Base-by-base conservation (phyloP, 257 asterid species). In the Catharanthus roseus region DNA sequence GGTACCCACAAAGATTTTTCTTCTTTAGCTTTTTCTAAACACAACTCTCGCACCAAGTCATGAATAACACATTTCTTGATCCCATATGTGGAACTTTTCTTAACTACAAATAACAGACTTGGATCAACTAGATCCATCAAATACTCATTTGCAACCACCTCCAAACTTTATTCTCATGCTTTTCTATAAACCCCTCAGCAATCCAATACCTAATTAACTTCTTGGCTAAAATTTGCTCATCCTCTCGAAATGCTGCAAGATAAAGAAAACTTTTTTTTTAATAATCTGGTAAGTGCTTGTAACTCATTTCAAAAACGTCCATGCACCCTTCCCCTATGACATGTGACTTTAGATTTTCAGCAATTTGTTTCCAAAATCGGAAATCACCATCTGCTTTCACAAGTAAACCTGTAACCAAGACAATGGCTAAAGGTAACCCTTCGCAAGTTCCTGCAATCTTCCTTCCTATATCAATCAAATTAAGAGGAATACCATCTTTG, bases 251-350 rank as follows among this genome's bases (percentile, higher is more conserved):
- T 24, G 49, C 44, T 41, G 61, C 73, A 21, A 47, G 38, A 75
- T 75, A 75, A 47, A 75, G 74, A 38, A 68, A 75, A 28, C 78
- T 68, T 5, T 65, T 64, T 24, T 57, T 74, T 54, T 67, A 34
- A 38, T 38, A 38, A 38, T 3, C 42, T 0, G 79, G 75, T 64
- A 75, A 68, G 26, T 19, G 67, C n/a, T 33, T 65, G 50, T 61
- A 68, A 42, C 66, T 61, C 8, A 47, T 29, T 3, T 67, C 56
- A 26, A 71, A 53, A 1, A 68, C 21, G 21, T 38, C 19, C 74
- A 64, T 58, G 21, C 49, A 68, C n/a, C 65, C 47, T 42, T 45
- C 69, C 31, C 19, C 49, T 56, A 33, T 21, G 44, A 68, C 31
- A 3, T 11, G 36, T 49, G 8, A 56, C 36, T 56, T 44, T n/a